phyloP scores from a whole-genome alignment of 441 rosid genomes.

The Jatropha podagrica region DNA sequence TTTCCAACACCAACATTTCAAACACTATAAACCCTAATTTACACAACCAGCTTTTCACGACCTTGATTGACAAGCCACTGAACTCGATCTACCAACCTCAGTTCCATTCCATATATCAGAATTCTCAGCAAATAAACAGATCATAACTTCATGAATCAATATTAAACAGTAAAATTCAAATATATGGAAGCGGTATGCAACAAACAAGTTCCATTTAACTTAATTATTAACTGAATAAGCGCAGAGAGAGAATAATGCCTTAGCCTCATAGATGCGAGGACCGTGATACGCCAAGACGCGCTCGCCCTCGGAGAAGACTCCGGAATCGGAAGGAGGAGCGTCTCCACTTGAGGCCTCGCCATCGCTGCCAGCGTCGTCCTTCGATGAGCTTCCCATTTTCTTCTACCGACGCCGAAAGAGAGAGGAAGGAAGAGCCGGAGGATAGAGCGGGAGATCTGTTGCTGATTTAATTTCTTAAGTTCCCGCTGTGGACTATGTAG shows the following conservation, averaged over 20 bases:
- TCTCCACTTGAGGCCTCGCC: constrained; percentile 79
- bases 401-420: constrained; percentile 19
- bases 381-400: constrained; percentile 82
- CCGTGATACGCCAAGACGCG: constrained; percentile 98
- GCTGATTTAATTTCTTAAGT: background rate
- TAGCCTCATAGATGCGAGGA: constrained; percentile 97
- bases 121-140: background rate
- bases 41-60: background rate
- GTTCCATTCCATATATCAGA: background rate
- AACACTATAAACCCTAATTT: constrained; percentile 19
- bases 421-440: constrained; percentile 1
- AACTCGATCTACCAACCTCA: background rate
- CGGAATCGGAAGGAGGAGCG: constrained; percentile 57
- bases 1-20: background rate
- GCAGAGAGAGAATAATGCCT: constrained; percentile 44
- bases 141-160: background rate
- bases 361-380: constrained; percentile 74
- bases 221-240: background rate
- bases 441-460: constrained; percentile 9
- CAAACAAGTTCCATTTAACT: background rate
- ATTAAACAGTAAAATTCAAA: constrained; percentile 3
- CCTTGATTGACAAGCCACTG: background rate
- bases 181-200: background rate
- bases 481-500: background rate
- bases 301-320: constrained; percentile 81